Base-by-base conservation (phyloP, 495 filamentous ascomycete species). In the Penicillium soppii region DNA sequence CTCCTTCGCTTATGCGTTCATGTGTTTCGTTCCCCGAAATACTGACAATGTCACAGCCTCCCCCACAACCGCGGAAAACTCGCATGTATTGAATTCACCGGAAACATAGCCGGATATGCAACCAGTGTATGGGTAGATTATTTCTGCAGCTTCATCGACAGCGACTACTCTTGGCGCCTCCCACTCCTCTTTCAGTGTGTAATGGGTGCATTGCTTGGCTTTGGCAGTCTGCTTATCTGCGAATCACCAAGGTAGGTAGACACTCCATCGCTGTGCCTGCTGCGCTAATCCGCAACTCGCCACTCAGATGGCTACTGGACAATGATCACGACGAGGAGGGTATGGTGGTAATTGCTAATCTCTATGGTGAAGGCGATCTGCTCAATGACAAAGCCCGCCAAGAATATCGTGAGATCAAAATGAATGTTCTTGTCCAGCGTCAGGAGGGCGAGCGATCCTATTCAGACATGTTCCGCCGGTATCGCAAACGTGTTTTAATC, bases 71-170 rank as follows among this genome's bases (percentile, higher is more conserved):
- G 95, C 46, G 95, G 95, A 15, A 92, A 92, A 69, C 77, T 97
- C 50, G 94, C 94, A 10, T 98, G 94, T 69, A 97, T 98, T 51
- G 95, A 97, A 66, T 98, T 98, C 62, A 90, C 95, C 0, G 94
- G 94, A 25, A 98, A 98, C 67, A 95, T 98, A 53, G 82, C 86
- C 55, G 94, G 94, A 20, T 98, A 98, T 68, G 89, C 91, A 40
- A 88, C 90, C 41, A 96, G 91, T 56, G 94, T 98, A 7, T 98
- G 94, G 94, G 92, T 97, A 1, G 94, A 97, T 71, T 98, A 97
- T 66, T 90, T 92, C 55, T 97, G 92, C 70, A 92, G 88, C 47
- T 97, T 81, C 66, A 97, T 98, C 61, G 59, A 88, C 42, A 87
- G 78, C 59, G 74, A 97, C 59, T 82, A 87, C 70, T 88, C 94